Evolutionary conservation across 1,284 basidiomycete genomes (phyloP).

Genomic region (Limonomyces culmigenus): DNA sequence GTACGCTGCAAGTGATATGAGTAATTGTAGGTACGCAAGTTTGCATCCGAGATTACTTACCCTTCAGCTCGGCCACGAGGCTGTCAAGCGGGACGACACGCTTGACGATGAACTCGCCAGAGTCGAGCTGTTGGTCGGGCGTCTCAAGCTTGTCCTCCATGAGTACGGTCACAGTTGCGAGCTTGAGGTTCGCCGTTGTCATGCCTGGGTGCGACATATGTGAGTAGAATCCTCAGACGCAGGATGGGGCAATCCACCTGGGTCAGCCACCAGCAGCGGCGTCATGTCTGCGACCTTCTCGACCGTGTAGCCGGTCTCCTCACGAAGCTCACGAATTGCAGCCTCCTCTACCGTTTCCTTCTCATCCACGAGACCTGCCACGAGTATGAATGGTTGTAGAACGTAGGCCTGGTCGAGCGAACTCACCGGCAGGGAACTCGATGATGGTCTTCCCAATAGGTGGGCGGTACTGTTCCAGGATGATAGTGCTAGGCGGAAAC

Average conservation of each 20-base stretch:
- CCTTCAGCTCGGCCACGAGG: constrained; percentile 50
- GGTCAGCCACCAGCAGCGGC: constrained; percentile 59
- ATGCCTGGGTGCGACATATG: constrained; percentile 33
- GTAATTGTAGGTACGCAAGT: no score
- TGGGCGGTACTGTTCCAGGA: constrained; percentile 82
- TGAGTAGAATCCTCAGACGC: constrained; percentile 2
- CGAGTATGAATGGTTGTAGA: constrained; percentile 1
- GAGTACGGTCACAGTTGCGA: constrained; percentile 47
- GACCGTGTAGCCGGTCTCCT: constrained; percentile 82
- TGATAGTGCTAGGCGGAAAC: constrained; percentile 57
- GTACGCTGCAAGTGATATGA: no score
- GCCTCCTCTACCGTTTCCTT: constrained; percentile 62
- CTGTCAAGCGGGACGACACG: constrained; percentile 53
- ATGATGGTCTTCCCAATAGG: constrained; percentile 61
- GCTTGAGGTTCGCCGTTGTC: constrained; percentile 72
- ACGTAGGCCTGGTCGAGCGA: not conserved
- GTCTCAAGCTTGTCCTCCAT: constrained; percentile 40
- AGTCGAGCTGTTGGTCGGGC: constrained; percentile 53
- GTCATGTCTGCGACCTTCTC: constrained; percentile 46
- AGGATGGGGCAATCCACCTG: constrained; percentile 28
- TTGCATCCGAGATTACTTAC: not conserved
- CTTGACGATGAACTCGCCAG: constrained; percentile 69
- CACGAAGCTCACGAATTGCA: constrained; percentile 73
- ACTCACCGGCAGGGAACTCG: constrained; percentile 66
- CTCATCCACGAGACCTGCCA: constrained; percentile 62